A percentile compares a stretch with the other conserved stretches of the same genome.
Evolutionary conservation across 148 eudicot species (phyloP).

Genomic region (Amaranthus cruentus): DNA sequence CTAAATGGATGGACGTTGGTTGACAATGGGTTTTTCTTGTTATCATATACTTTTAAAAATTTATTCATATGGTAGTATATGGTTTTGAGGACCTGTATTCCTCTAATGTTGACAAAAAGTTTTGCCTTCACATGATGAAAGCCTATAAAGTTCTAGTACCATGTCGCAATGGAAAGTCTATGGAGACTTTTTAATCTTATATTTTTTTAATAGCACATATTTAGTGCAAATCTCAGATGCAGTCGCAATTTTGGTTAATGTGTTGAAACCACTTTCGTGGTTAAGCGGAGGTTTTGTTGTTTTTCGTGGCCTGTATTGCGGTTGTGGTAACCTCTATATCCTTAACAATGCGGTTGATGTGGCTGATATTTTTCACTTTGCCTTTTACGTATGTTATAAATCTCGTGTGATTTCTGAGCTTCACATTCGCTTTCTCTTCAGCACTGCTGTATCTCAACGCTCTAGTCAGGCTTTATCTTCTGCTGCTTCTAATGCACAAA

Average conservation of each 20-base stretch:
- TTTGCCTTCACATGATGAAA: background rate
- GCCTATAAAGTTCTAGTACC: background rate
- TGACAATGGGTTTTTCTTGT: background rate
- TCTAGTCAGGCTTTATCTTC: constrained; percentile 26
- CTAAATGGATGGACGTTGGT: background rate
- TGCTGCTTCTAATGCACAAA: constrained; percentile 42
- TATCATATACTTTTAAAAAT: background rate
- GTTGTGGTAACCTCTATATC: too few relatives aligned
- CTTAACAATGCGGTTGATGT: too few relatives aligned
- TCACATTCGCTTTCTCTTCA: constrained; percentile 16
- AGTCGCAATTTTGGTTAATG: too few relatives aligned
- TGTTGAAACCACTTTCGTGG: too few relatives aligned
- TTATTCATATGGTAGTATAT: background rate
- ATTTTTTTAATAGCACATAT: background rate
- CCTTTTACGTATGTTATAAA: background rate
- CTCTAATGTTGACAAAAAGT: background rate
- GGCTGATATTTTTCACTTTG: too few relatives aligned
- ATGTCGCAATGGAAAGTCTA: background rate
- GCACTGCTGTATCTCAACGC: constrained; percentile 44
- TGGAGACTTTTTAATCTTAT: background rate
- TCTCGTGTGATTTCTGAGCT: constrained; percentile 1
- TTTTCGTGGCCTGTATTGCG: too few relatives aligned
- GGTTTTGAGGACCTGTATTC: background rate
- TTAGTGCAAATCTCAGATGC: too few relatives aligned
- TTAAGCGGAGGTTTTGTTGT: too few relatives aligned